Evolutionary conservation across 768 basidiomycete genomes (phyloP).

Genomic region (Lactarius quietus): DNA sequence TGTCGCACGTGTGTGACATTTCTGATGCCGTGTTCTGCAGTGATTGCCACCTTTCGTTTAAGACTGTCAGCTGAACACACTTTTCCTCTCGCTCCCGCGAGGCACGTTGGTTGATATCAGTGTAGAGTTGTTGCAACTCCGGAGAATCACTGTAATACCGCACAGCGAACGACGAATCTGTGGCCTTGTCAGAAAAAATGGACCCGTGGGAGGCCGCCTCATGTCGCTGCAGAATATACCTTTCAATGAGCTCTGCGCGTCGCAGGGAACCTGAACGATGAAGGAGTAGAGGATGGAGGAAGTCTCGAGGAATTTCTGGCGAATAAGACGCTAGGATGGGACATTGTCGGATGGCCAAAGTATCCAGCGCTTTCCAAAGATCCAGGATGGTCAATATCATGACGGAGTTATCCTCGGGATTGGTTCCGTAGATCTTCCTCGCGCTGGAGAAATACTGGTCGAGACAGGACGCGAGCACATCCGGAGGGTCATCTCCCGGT

Average conservation of each 20-base stretch:
- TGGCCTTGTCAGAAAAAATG: too few relatives aligned
- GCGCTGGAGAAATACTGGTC: not conserved
- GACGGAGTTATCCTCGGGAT: slow-evolving; percentile 3
- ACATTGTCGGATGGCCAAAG: not conserved
- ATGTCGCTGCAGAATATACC: too few relatives aligned
- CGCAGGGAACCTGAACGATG: not conserved
- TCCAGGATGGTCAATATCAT: slow-evolving; percentile 36
- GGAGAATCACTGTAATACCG: too few relatives aligned
- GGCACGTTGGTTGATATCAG: too few relatives aligned
- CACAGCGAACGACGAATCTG: too few relatives aligned
- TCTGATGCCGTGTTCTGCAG: too few relatives aligned
- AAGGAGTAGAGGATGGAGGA: not conserved
- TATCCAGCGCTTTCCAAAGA: slow-evolving; percentile 40
- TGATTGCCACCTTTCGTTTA: too few relatives aligned
- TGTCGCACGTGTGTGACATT: too few relatives aligned
- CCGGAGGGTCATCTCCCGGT: not conserved
- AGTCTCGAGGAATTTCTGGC: not conserved
- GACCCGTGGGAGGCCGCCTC: too few relatives aligned
- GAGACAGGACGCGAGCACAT: not conserved
- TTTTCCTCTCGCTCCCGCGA: too few relatives aligned
- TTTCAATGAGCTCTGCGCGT: not conserved
- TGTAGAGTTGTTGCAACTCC: too few relatives aligned
- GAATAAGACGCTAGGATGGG: not conserved
- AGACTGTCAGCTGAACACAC: too few relatives aligned
- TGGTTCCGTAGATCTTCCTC: not conserved